These are phyloP conservation scores for Pyrenula massariospora DNA, from an alignment of 495 filamentous ascomycete species.

Conservation along the genomic window DNA sequence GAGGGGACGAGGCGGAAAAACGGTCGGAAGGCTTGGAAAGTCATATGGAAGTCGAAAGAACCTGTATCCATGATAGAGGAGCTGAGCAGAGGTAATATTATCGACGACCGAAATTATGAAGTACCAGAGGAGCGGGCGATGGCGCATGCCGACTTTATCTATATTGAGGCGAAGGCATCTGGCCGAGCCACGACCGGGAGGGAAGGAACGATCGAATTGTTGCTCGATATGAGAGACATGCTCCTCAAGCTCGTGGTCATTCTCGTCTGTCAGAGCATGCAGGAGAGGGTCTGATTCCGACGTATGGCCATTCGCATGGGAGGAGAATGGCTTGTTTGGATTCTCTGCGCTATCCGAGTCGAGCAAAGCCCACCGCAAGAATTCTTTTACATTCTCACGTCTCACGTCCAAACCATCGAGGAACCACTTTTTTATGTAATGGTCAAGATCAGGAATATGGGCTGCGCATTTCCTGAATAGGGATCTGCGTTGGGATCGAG, in stretches of 20 bases:
- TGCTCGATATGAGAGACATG: slow-evolving; percentile 39
- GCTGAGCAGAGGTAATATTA: slow-evolving; percentile 30
- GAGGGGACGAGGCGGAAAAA: slow-evolving; percentile 44
- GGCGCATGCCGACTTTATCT: slow-evolving; percentile 47
- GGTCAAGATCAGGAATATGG: slow-evolving; percentile 40
- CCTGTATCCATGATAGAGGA: slow-evolving; percentile 24
- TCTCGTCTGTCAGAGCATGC: slow-evolving; percentile 5
- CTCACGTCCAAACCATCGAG: slow-evolving; percentile 45
- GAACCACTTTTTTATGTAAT: slow-evolving; percentile 53
- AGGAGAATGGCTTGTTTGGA: neutral
- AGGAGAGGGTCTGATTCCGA: neutral
- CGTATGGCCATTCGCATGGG: neutral
- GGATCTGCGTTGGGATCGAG: slow-evolving; percentile 23
- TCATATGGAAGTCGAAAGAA: slow-evolving; percentile 19
- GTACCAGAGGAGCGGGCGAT: slow-evolving; percentile 56
- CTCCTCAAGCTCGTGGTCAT: slow-evolving; percentile 45
- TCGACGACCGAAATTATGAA: slow-evolving; percentile 33
- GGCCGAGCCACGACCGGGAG: slow-evolving; percentile 39
- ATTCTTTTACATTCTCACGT: slow-evolving; percentile 54
- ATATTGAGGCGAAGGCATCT: slow-evolving; percentile 47
- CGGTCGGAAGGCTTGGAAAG: slow-evolving; percentile 18
- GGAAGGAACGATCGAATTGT: slow-evolving; percentile 30
- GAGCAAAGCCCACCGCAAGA: slow-evolving; percentile 53
- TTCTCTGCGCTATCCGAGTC: slow-evolving; percentile 16
- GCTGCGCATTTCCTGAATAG: slow-evolving; percentile 43